Percentiles rank a stretch among this genome's conserved stretches.
Evolutionary conservation across 306 rosid genomes (phyloP).

Genomic region (Ziziphus jujuba): DNA sequence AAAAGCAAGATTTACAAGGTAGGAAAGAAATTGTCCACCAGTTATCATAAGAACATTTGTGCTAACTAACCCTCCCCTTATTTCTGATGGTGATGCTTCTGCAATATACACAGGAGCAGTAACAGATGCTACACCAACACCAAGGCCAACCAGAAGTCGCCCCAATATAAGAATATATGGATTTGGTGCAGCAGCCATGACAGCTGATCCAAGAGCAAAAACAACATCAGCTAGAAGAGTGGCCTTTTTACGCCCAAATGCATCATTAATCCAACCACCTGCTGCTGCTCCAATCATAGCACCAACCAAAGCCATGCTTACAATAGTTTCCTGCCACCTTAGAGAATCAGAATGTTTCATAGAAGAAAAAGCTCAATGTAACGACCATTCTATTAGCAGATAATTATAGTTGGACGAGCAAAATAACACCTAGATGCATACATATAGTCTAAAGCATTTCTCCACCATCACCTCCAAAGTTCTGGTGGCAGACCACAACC

Average conservation of each 20-base stretch:
- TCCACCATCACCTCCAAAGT: not conserved
- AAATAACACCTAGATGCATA: not conserved
- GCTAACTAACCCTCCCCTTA: conserved; percentile 77
- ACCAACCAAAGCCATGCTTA: conserved; percentile 90
- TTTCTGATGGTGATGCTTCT: conserved; percentile 90
- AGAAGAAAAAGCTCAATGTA: not conserved
- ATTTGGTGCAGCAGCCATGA: conserved; percentile 73
- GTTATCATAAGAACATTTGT: conserved; percentile 84
- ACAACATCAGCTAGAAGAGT: conserved; percentile 73
- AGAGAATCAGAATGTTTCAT: conserved; percentile 8
- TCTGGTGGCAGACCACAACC: conserved; percentile 1
- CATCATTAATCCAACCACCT: conserved; percentile 88
- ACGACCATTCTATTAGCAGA: not conserved
- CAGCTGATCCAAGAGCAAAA: conserved; percentile 58
- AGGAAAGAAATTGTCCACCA: conserved; percentile 77
- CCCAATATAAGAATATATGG: conserved; percentile 73
- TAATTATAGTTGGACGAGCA: not conserved
- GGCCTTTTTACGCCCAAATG: conserved; percentile 71
- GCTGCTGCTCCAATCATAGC: conserved; percentile 78
- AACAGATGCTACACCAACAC: conserved; percentile 75
- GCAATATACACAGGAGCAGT: conserved; percentile 93
- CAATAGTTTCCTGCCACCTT: conserved; percentile 73
- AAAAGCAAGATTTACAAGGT: conserved; percentile 72
- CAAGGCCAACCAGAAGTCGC: conserved; percentile 72
- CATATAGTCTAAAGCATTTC: not conserved